Percentiles rank a stretch among this genome's conserved stretches.
These are phyloP conservation scores for Mucor mucedo DNA, from an alignment of 371 early-diverging fungal species.

Conservation along the genomic window DNA sequence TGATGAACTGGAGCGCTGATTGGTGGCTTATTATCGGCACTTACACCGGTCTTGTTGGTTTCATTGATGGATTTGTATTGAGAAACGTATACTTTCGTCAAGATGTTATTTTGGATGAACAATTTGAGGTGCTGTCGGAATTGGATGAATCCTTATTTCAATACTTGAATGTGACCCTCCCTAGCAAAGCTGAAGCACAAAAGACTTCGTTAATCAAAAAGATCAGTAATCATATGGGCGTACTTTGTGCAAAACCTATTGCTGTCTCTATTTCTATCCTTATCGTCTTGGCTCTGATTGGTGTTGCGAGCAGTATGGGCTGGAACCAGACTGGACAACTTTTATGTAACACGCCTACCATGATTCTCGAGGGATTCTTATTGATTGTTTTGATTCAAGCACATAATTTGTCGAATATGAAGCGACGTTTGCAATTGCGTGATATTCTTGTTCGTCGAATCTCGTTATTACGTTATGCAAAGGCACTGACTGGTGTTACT, in stretches of 20 bases:
- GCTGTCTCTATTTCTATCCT: constrained; percentile 13
- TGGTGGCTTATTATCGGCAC: constrained; percentile 37
- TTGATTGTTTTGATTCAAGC: constrained; percentile 31
- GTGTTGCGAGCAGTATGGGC: constrained; percentile 25
- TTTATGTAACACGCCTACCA: constrained; percentile 32
- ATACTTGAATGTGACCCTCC: constrained; percentile 16
- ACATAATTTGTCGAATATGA: constrained; percentile 26
- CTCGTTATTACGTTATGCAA: constrained; percentile 14
- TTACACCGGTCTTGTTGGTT: constrained; percentile 32
- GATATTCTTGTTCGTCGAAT: constrained; percentile 24
- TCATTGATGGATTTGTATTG: constrained; percentile 31
- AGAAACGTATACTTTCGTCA: constrained; percentile 31
- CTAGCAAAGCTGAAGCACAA: not conserved
- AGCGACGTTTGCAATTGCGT: constrained; percentile 21
- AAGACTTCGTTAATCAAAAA: constrained; percentile 1
- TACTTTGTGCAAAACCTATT: constrained; percentile 13
- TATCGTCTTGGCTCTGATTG: constrained; percentile 19
- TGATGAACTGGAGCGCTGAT: constrained; percentile 17
- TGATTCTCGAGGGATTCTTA: constrained; percentile 33
- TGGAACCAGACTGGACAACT: constrained; percentile 31
- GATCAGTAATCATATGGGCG: constrained; percentile 22
- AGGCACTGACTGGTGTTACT: not conserved
- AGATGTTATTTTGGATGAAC: constrained; percentile 17
- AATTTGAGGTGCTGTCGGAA: constrained; percentile 18
- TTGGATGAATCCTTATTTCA: constrained; percentile 16